A percentile compares a stretch with the other conserved stretches of the same genome.
Conservation (phyloP, 106 monocot species). For the Dendrobium officinale region DNA sequence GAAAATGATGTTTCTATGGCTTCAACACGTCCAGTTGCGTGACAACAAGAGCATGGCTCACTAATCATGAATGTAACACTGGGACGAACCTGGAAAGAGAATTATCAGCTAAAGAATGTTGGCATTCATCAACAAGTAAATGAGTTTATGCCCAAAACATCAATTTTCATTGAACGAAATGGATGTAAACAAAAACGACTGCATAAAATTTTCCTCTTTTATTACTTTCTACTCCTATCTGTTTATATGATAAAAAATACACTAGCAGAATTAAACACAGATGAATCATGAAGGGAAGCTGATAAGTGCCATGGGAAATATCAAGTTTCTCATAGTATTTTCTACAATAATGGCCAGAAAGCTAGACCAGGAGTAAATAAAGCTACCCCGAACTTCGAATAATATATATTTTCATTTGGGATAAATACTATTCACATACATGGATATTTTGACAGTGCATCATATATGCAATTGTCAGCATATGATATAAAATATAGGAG, state of each 20-base stretch:
- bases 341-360: too few species aligned
- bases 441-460: too few species aligned
- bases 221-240: background rate
- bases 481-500: too few species aligned
- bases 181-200: background rate
- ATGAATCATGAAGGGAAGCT: background rate
- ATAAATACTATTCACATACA: too few species aligned
- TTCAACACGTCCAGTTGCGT: conserved; percentile 92
- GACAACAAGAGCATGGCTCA: conserved; percentile 84
- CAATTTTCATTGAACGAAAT: background rate
- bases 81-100: conserved; percentile 64
- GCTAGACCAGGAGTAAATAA: too few species aligned
- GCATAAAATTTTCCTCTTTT: background rate
- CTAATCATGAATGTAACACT: conserved; percentile 96
- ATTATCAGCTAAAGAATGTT: background rate
- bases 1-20: conserved; percentile 92
- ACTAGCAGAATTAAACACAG: background rate
- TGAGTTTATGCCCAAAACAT: background rate
- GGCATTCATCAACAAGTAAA: background rate
- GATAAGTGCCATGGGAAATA: background rate
- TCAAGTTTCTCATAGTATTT: background rate
- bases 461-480: too few species aligned
- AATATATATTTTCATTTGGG: too few species aligned
- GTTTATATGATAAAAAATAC: background rate
- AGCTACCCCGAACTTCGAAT: too few species aligned